phyloP scores from a whole-genome alignment of 179 eudicot species.

The Patellifolia procumbens region DNA sequence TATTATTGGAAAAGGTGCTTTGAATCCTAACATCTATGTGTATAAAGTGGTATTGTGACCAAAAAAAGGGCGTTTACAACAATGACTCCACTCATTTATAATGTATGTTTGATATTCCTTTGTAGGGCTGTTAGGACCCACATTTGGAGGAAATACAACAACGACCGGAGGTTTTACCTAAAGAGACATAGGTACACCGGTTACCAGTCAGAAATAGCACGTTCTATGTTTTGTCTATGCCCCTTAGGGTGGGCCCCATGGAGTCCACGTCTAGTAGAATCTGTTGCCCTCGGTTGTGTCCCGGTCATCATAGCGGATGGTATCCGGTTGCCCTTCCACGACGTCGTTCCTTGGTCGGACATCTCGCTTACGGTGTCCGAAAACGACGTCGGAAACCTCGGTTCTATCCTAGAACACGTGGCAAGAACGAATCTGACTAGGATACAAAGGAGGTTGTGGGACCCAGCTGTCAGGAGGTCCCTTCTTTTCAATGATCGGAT shows the following conservation, averaged over 20 bases:
- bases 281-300: conserved; percentile 75
- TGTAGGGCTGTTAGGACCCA: conserved; percentile 61
- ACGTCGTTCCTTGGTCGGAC: conserved; percentile 61
- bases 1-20: conserved; percentile 8
- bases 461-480: conserved; percentile 50
- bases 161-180: conserved; percentile 58
- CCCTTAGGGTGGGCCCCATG: conserved; percentile 99
- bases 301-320: conserved; percentile 88
- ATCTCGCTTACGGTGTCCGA: conserved; percentile 72
- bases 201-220: conserved; percentile 66
- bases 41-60: conserved; percentile 13
- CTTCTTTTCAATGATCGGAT: conserved; percentile 47
- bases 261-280: conserved; percentile 86
- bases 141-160: conserved; percentile 54
- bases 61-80: conserved; percentile 8
- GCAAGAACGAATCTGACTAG: conserved; percentile 49
- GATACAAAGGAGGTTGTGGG: conserved; percentile 56
- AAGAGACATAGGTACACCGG: conserved; percentile 52
- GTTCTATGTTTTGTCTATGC: conserved; percentile 75
- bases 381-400: conserved; percentile 50
- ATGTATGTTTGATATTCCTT: background rate
- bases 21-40: conserved; percentile 10
- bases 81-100: conserved; percentile 7
- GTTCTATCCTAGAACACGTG: conserved; percentile 54
- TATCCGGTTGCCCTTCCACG: conserved; percentile 61